Conservation (phyloP, 1,284 basidiomycete genomes). For the Papiliotrema flavescens region DNA sequence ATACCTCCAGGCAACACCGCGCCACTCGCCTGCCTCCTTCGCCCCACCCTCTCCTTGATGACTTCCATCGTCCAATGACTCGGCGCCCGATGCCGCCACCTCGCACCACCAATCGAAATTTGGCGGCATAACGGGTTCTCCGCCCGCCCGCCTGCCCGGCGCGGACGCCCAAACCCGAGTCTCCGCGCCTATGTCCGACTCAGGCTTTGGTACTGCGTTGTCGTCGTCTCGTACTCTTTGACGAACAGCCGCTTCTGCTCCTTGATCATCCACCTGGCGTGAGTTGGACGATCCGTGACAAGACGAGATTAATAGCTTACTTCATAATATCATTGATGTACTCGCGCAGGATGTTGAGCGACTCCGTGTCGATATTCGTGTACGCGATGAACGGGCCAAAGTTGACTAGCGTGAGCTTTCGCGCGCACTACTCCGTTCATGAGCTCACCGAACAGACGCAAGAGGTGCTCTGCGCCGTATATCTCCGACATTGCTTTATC, state of each 20-base stretch:
- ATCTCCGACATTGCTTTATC: conserved; percentile 84
- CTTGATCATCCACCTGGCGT: conserved; percentile 50
- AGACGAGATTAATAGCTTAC: conserved; percentile 55
- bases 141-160: no score
- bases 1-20: no score
- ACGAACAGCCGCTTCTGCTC: conserved; percentile 50
- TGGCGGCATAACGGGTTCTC: no score
- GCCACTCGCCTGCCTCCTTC: no score
- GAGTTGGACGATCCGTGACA: neutral
- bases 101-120: no score
- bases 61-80: no score
- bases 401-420: conserved; percentile 49
- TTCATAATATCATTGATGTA: conserved; percentile 84
- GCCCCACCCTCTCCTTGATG: no score
- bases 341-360: conserved; percentile 75
- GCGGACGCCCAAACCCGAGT: no score
- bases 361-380: conserved; percentile 87
- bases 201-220: conserved; percentile 48
- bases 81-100: no score
- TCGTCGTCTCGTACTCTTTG: conserved; percentile 51
- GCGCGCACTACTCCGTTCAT: neutral
- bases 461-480: conserved; percentile 91
- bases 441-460: conserved; percentile 81
- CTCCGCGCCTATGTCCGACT: conserved; percentile 36
- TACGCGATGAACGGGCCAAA: conserved; percentile 72